These are phyloP conservation scores for Dichotomocladium elegans DNA, from an alignment of 371 early-diverging fungal species.

Conservation along the genomic window DNA sequence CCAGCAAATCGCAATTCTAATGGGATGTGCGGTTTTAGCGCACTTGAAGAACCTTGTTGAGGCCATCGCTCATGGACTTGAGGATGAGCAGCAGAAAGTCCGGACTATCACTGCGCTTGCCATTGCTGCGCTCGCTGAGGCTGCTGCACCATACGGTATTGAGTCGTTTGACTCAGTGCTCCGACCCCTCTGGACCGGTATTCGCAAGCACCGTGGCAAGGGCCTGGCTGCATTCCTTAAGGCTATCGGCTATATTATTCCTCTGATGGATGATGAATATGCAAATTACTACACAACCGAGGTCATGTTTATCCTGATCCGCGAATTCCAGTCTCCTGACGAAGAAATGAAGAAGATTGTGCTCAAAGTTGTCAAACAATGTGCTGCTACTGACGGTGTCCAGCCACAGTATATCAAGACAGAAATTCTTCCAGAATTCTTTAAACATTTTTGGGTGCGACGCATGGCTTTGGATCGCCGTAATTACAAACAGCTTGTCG, in stretches of 20 bases:
- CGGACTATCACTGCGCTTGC: constrained; percentile 94
- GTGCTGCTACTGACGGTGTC: constrained; percentile 92
- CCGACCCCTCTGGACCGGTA: constrained; percentile 90
- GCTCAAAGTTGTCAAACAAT: constrained; percentile 94
- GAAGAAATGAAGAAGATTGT: constrained; percentile 98
- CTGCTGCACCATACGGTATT: constrained; percentile 97
- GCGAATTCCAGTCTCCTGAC: constrained; percentile 96
- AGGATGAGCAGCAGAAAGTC: constrained; percentile 95
- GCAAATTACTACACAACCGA: constrained; percentile 92
- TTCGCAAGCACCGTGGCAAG: constrained; percentile 93
- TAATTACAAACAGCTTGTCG: constrained; percentile 89
- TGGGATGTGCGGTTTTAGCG: constrained; percentile 94
- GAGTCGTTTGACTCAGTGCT: constrained; percentile 93
- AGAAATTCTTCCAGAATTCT: constrained; percentile 92
- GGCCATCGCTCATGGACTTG: constrained; percentile 85
- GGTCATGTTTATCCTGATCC: constrained; percentile 87
- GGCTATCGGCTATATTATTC: constrained; percentile 96
- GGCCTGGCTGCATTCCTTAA: constrained; percentile 97
- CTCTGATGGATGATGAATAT: constrained; percentile 94
- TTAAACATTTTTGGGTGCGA: constrained; percentile 96
- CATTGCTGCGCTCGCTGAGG: constrained; percentile 94
- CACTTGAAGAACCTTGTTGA: constrained; percentile 91
- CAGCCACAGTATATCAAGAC: constrained; percentile 78
- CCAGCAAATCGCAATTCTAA: constrained; percentile 91
- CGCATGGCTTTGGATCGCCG: constrained; percentile 95